A percentile compares a stretch with the other conserved stretches of the same genome.
Evolutionary conservation across 1,139 yeast species (phyloP).

Genomic region (Suhomyces taliae): DNA sequence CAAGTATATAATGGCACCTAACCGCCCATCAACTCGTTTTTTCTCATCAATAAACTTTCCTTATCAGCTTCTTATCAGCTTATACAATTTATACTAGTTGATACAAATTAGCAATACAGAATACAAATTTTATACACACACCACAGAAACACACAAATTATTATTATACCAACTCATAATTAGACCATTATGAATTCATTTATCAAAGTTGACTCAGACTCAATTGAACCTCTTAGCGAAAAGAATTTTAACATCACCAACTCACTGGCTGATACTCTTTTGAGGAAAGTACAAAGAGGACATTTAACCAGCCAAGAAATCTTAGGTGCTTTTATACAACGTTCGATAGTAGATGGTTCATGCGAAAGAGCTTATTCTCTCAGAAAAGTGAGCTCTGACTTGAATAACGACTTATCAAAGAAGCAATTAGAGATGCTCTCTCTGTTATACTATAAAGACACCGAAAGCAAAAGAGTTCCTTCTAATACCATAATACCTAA

Average conservation of each 20-base stretch:
- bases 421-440: conserved; percentile 5
- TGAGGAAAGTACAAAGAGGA: conserved; percentile 20
- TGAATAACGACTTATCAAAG: neutral
- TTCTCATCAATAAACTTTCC: too few species aligned
- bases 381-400: neutral
- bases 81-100: too few species aligned
- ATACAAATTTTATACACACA: too few species aligned
- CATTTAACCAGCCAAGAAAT: conserved; percentile 46
- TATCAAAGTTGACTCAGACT: neutral
- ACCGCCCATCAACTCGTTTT: too few species aligned
- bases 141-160: too few species aligned
- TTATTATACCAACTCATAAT: too few species aligned
- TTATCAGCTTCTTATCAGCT: too few species aligned
- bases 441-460: conserved; percentile 1
- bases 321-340: conserved; percentile 50
- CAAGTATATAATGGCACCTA: too few species aligned
- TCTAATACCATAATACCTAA: neutral
- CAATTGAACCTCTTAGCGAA: conserved; percentile 11
- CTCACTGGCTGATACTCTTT: conserved; percentile 13
- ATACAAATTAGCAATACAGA: too few species aligned
- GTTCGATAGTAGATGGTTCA: conserved; percentile 33
- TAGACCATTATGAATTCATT: neutral
- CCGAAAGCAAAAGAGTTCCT: neutral
- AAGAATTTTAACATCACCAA: conserved; percentile 21
- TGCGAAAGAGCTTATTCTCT: conserved; percentile 2